Evolutionary conservation across 257 asterid genomes (phyloP), one percentile per base, ranked within the genome.

Genomic region (Mentha longifolia): DNA sequence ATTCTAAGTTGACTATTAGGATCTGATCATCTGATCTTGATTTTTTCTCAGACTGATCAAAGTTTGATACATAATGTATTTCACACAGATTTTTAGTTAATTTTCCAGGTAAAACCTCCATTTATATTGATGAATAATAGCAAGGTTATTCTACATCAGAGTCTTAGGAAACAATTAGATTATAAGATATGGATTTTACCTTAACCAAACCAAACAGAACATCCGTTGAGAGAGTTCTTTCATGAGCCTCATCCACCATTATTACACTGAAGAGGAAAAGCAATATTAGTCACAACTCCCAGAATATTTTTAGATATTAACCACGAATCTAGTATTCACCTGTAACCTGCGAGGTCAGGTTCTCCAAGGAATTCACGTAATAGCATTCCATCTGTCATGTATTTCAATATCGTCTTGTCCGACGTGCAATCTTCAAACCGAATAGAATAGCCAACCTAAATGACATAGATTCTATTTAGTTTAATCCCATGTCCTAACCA

Each of bases 241-340:
- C 99, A 25, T 89, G 99, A 64, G 99, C 99, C 87, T 95, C 99
- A 59, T 92, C 99, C 69, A 95, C 95, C 96, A 95, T 92, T 62
- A 92, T 81, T 50, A 95, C 98, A 85, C 98, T 93, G 84, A 67
- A 81, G 67, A 63, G 42, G 42, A 71, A 73, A 16, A 42, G 43
- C 11, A 64, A 42, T 49, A 68, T 68, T 55, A 61, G 56, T 56
- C 63, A 64, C 41, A 74, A 73, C 64, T 64, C 46, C 50, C 42
- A 49, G n/a, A 52, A 80, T 30, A 75, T 73, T 15, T 56, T 46
- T 7, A 45, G 45, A 47, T 15, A 42, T 16, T 64, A 60, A 63
- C 41, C 61, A 33, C 61, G 68, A 73, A 67, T 20, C 59, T 42
- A 17, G 61, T 61, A 72, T 70, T 67, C 50, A 91, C 96, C 97